Conservation (phyloP, 805 yeast species). For the Yamadazyma kitorensis region DNA sequence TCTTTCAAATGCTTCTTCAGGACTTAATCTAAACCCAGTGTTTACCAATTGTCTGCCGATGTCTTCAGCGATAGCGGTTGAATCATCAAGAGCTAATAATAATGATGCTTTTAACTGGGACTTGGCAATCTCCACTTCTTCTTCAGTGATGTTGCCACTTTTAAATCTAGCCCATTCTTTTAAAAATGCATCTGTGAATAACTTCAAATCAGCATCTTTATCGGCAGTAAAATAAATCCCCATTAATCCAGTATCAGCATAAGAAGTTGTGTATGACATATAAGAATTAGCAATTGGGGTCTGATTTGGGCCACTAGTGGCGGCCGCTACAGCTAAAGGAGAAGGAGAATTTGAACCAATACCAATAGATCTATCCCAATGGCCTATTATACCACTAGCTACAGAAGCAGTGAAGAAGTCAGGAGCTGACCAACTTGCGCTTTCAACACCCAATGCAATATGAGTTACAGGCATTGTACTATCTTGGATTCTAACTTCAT, state of each 20-base stretch:
- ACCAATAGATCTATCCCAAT: slow-evolving; percentile 94
- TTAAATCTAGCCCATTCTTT: slow-evolving; percentile 89
- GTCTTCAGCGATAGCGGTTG: slow-evolving; percentile 96
- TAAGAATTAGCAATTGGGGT: slow-evolving; percentile 85
- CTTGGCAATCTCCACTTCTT: slow-evolving; percentile 91
- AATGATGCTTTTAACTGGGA: slow-evolving; percentile 92
- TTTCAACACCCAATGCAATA: slow-evolving; percentile 93
- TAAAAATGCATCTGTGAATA: slow-evolving; percentile 69
- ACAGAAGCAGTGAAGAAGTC: slow-evolving; percentile 94
- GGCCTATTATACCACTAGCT: slow-evolving; percentile 94
- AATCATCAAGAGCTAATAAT: slow-evolving; percentile 84
- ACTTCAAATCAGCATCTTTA: slow-evolving; percentile 60
- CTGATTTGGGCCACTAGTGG: slow-evolving; percentile 53
- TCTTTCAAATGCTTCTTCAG: slow-evolving; percentile 69
- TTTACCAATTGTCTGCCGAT: slow-evolving; percentile 96
- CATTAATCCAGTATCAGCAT: slow-evolving; percentile 97
- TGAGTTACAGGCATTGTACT: slow-evolving; percentile 83
- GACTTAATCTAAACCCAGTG: slow-evolving; percentile 75
- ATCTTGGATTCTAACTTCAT: slow-evolving; percentile 82
- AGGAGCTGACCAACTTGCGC: slow-evolving; percentile 95
- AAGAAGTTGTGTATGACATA: slow-evolving; percentile 95
- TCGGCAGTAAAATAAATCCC: slow-evolving; percentile 92
- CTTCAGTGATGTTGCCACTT: slow-evolving; percentile 70
- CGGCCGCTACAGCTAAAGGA: slow-evolving; percentile 68
- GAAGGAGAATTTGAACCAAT: slow-evolving; percentile 83